A percentile compares a stretch with the other conserved stretches of the same genome.
These are phyloP conservation scores for Neurospora sp. DNA, from an alignment of 2,329 filamentous ascomycete species.

Conservation along the genomic window DNA sequence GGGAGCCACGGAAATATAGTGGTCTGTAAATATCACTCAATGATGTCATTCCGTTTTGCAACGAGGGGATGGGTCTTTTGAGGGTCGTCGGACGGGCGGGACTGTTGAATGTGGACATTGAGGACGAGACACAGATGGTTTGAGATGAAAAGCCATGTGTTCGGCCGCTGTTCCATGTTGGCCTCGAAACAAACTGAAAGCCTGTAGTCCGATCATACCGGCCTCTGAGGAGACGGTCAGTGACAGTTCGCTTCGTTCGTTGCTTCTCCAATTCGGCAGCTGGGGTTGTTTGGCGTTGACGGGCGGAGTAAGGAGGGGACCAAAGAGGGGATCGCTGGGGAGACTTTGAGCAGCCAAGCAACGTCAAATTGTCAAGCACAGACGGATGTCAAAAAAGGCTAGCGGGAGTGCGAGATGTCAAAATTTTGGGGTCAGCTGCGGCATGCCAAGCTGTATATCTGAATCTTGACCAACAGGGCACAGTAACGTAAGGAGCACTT, in stretches of 20 bases:
- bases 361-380: background rate
- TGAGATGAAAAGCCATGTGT: background rate
- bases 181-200: background rate
- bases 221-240: background rate
- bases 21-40: background rate
- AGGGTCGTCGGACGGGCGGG: background rate
- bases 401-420: background rate
- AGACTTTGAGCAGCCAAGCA: background rate
- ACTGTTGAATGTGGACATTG: background rate
- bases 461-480: background rate
- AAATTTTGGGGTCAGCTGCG: background rate
- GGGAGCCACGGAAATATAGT: background rate
- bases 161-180: background rate
- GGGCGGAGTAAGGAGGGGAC: background rate
- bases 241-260: background rate
- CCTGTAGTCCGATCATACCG: background rate
- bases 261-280: background rate
- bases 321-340: background rate
- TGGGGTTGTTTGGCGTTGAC: background rate
- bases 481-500: background rate
- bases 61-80: background rate
- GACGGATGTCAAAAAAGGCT: background rate
- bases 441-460: background rate
- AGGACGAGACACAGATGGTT: background rate
- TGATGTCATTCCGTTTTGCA: background rate